Evolutionary conservation across 1,139 yeast species (phyloP), one percentile per base, ranked within the genome.

Genomic region (Geotrichum klebahnii): DNA sequence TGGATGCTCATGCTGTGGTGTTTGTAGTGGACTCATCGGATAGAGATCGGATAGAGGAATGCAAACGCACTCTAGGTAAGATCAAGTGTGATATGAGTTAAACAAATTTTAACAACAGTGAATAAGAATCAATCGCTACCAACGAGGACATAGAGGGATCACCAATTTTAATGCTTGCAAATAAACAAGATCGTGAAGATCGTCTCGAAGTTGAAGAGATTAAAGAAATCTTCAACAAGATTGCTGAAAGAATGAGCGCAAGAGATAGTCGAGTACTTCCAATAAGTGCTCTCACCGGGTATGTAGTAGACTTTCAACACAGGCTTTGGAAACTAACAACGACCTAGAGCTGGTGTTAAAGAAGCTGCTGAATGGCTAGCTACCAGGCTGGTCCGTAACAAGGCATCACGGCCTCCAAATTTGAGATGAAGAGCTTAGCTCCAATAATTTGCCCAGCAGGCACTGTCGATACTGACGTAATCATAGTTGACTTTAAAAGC

Each of bases 21-120:
- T 92, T 90, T 65, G 83, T 92, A 31, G 90, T 92, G 12, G 98
- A 92, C 65, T 86, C 96, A 4, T 82, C 96, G 0, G 97, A 90
- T 64, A 76, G 84, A 14, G 83, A 79, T 28, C 73, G 97, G 50
- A 77, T 92, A 53, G 83, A 86, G 58, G 97, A 90, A 64, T 88
- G 97, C 67, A 77, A 81, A 58, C 79, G 80, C 31, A 76, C 84
- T 1, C 70, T 85, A n/a, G 52, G 52, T 48, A 44, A 28, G 48
- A n/a, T 16, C 9, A 26, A 19, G 5, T 6, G 3, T 22, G 29
- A 8, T n/a, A 14, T 3, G n/a, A n/a, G n/a, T n/a, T n/a, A n/a
- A n/a, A n/a, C n/a, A n/a, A n/a, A n/a, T n/a, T n/a, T n/a, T n/a
- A n/a, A 39, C 34, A 34, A 43, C 40, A 5, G 17, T 10, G 26